Conservation (phyloP, 129 eudicot genomes). For the Oenanthe sinensis region DNA sequence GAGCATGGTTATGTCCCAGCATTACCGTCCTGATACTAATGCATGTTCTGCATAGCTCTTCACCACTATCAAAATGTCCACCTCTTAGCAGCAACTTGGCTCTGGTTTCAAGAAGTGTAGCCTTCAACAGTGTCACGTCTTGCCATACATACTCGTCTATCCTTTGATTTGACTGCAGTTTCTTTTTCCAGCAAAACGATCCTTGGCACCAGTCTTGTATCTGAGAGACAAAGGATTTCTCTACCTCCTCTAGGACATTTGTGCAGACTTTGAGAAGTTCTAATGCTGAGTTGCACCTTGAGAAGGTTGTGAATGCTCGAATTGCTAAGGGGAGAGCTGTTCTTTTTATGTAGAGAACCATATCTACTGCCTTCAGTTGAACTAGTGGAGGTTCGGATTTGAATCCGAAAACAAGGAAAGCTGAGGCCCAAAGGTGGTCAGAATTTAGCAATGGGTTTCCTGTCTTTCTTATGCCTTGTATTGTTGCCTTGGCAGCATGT, state of each 20-base stretch:
- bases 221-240: conserved; percentile 74
- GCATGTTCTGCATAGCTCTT: conserved; percentile 82
- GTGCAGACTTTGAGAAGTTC: conserved; percentile 89
- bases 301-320: conserved; percentile 59
- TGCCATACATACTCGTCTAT: conserved; percentile 89
- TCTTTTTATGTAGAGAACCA: conserved; percentile 68
- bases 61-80: conserved; percentile 74
- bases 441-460: conserved; percentile 43
- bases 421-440: conserved; percentile 89
- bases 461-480: conserved; percentile 48
- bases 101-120: conserved; percentile 72
- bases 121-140: conserved; percentile 80
- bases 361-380: conserved; percentile 68
- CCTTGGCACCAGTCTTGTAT: conserved; percentile 84
- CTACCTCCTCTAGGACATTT: conserved; percentile 80
- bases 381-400: conserved; percentile 86
- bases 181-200: conserved; percentile 82
- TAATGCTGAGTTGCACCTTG: conserved; percentile 75
- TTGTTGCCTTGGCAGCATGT: conserved; percentile 57
- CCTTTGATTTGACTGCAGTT: conserved; percentile 44
- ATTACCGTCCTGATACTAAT: conserved; percentile 88
- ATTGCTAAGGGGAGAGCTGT: conserved; percentile 72
- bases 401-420: conserved; percentile 79
- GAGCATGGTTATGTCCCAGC: conserved; percentile 89
- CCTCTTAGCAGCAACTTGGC: conserved; percentile 78